Base-by-base conservation (phyloP, 441 rosid genomes). In the Brassica balearica region DNA sequence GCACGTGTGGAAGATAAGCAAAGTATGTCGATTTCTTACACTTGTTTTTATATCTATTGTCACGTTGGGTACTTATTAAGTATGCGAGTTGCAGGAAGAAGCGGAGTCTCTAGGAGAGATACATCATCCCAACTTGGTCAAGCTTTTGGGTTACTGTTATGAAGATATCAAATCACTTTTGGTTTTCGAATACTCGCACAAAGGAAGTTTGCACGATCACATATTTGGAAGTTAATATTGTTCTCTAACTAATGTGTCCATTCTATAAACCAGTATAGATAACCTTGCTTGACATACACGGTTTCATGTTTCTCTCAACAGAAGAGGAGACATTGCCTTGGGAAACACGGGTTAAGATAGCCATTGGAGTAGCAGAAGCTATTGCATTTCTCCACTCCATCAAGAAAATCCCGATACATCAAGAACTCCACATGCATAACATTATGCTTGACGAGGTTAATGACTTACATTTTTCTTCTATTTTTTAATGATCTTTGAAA, bases 1-100 rank as follows among this genome's bases (percentile, higher is more conserved):
- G 5, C 53, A 68, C 32, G 79, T 46, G 15, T 76, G 79, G 79
- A 76, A 12, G 74, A 67, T 76, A 46, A 29, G 6, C 68, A 75
- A 68, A 27, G 14, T 19, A 11, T 59, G 20, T 11, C 17, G 19
- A 27, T 62, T 68, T 20, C 22, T 22, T 66, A 38, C 22, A 68
- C 29, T 22, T 7, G 11, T 68, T 17, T 46, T 22, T 22, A 41
- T 20, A 6, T 51, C 2, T 43, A 27, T 66, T 6, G 23, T 55
- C 60, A 55, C 9, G 34, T 22, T 29, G 19, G 46, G 58, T 12
- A 25, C 38, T 68, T 68, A 46, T 46, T 2, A 68, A 1, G 55
- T 14, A 51, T 15, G 9, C 15, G 63, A 69, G 51, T 63, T 63
- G 48, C 22, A 73, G 77, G 77, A 64, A 51, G 14, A 63, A 64